phyloP scores from a whole-genome alignment of 345 rosid species.

The Citropsis articulata region DNA sequence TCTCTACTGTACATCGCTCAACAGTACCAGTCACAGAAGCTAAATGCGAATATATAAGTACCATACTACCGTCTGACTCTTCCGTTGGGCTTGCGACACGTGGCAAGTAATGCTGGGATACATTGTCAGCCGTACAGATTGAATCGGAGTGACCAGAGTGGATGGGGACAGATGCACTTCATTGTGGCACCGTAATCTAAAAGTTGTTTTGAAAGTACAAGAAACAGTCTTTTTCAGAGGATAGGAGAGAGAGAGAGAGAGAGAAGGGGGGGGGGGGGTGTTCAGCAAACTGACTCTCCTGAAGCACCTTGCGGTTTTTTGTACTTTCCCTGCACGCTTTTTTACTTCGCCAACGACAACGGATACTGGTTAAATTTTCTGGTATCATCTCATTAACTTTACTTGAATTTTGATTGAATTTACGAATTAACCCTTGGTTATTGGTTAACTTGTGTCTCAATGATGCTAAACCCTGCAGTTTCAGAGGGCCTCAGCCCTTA shows the following conservation, averaged over 20 bases:
- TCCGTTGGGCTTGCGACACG: neutral
- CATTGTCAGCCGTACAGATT: neutral
- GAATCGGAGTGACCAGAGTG: neutral
- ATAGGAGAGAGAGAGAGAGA: neutral
- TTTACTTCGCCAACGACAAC: conserved; percentile 5
- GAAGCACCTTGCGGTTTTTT: conserved; percentile 8
- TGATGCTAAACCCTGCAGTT: neutral
- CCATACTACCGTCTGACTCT: neutral
- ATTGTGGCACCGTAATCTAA: conserved; percentile 2
- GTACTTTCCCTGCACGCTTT: conserved; percentile 14
- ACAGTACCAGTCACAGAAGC: neutral
- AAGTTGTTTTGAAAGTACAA: conserved; percentile 15
- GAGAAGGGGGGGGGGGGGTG: no score
- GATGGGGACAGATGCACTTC: neutral
- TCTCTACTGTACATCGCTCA: neutral
- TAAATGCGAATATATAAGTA: neutral
- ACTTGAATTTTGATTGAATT: neutral
- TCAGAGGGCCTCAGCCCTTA: neutral
- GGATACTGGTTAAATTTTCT: neutral
- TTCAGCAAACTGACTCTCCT: conserved; percentile 8
- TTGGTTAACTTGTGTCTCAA: neutral
- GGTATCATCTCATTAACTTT: neutral
- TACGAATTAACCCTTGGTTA: neutral
- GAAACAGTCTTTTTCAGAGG: conserved; percentile 15
- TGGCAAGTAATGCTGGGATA: neutral